Percentiles rank a stretch among this genome's conserved stretches.
Evolutionary conservation across 352 stramenopile genomes (phyloP).

Genomic region (Phytopythium kandeliae): DNA sequence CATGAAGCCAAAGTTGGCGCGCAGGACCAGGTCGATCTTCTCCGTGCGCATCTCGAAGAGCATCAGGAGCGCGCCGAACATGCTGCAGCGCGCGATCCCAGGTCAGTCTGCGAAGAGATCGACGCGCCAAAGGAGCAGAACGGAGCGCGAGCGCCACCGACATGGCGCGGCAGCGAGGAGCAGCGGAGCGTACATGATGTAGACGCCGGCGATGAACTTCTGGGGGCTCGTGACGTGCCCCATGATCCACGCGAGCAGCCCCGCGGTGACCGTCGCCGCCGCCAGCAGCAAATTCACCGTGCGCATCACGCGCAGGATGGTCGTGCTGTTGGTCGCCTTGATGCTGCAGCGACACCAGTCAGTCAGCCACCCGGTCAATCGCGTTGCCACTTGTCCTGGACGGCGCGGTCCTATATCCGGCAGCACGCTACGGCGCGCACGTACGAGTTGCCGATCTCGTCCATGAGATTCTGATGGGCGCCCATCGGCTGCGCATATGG

Average conservation of each 20-base stretch:
- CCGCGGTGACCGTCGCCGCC: slow-evolving; percentile 57
- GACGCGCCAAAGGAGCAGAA: too few relatives aligned
- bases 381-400: too few relatives aligned
- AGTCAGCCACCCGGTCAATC: too few relatives aligned
- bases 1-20: slow-evolving; percentile 88
- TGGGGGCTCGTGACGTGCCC: slow-evolving; percentile 73
- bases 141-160: too few relatives aligned
- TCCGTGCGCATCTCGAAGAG: slow-evolving; percentile 83
- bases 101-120: too few relatives aligned
- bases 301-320: slow-evolving; percentile 78
- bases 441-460: slow-evolving; percentile 52
- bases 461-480: slow-evolving; percentile 72
- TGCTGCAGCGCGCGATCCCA: slow-evolving; percentile 17
- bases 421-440: too few relatives aligned
- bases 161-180: not conserved
- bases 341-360: slow-evolving; percentile 24
- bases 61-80: slow-evolving; percentile 76
- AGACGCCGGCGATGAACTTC: slow-evolving; percentile 79
- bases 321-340: slow-evolving; percentile 78
- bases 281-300: slow-evolving; percentile 72
- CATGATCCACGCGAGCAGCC: slow-evolving; percentile 77
- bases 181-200: slow-evolving; percentile 67
- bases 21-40: slow-evolving; percentile 72
- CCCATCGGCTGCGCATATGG: not conserved
- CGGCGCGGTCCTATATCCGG: too few relatives aligned